A percentile compares a stretch with the other conserved stretches of the same genome.
phyloP scores from a whole-genome alignment of 495 filamentous ascomycete genomes.

The Penicillium steckii region DNA sequence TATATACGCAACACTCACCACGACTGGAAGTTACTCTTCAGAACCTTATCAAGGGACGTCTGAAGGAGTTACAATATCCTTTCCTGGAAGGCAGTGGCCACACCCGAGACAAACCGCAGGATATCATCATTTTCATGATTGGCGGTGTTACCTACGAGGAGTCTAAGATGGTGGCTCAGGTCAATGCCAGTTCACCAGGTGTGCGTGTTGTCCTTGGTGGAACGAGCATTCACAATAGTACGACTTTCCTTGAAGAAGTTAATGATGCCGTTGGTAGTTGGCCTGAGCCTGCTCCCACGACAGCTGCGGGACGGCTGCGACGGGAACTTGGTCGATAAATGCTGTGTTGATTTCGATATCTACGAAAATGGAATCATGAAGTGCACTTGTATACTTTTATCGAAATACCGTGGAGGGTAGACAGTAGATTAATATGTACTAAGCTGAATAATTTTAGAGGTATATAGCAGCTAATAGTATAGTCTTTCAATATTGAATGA shows the following conservation, averaged over 20 bases:
- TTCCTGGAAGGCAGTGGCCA: slow-evolving; percentile 84
- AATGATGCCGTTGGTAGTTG: slow-evolving; percentile 76
- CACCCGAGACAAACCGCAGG: slow-evolving; percentile 91
- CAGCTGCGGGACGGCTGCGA: slow-evolving; percentile 70
- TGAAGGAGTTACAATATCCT: slow-evolving; percentile 82
- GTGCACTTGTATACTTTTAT: background rate
- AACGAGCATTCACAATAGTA: slow-evolving; percentile 81
- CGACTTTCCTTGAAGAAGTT: slow-evolving; percentile 82
- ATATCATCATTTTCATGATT: slow-evolving; percentile 90
- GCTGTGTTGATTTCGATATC: background rate
- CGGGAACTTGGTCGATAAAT: slow-evolving; percentile 54
- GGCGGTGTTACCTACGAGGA: slow-evolving; percentile 95
- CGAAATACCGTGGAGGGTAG: background rate
- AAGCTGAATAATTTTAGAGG: too few relatives aligned
- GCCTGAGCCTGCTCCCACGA: slow-evolving; percentile 69
- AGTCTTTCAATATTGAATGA: background rate
- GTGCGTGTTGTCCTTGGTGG: slow-evolving; percentile 85
- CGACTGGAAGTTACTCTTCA: slow-evolving; percentile 83
- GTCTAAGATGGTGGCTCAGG: slow-evolving; percentile 86
- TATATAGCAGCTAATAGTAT: too few relatives aligned
- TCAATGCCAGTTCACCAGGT: slow-evolving; percentile 89
- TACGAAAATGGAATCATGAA: background rate
- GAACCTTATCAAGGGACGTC: slow-evolving; percentile 85
- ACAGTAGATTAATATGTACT: background rate
- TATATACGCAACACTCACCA: slow-evolving; percentile 96